These are phyloP conservation scores for Eucalyptus fibrosa DNA, from an alignment of 345 rosid genomes.

Conservation along the genomic window DNA sequence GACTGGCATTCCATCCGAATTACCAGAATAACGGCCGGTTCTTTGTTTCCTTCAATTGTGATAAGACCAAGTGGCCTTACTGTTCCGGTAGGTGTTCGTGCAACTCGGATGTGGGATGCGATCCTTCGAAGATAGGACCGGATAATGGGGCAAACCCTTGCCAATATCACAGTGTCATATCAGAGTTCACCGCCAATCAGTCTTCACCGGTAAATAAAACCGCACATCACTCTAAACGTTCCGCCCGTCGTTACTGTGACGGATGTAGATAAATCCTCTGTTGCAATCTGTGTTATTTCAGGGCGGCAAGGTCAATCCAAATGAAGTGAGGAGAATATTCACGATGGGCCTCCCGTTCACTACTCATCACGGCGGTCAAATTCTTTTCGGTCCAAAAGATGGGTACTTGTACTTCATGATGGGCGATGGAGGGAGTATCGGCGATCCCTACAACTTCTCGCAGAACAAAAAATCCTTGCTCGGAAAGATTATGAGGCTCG, in stretches of 20 bases:
- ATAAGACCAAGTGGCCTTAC: slow-evolving; percentile 47
- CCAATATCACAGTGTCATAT: slow-evolving; percentile 59
- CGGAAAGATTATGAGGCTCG: slow-evolving; percentile 87
- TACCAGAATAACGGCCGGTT: slow-evolving; percentile 57
- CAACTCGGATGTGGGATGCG: slow-evolving; percentile 70
- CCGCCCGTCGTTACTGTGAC: neutral
- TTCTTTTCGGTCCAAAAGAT: slow-evolving; percentile 81
- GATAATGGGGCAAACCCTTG: slow-evolving; percentile 70
- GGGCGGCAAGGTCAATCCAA: slow-evolving; percentile 54
- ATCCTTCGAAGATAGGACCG: slow-evolving; percentile 54
- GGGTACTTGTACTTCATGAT: slow-evolving; percentile 87
- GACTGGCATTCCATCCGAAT: slow-evolving; percentile 73
- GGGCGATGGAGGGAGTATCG: slow-evolving; percentile 69
- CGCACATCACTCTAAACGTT: neutral
- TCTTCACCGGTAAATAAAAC: slow-evolving; percentile 38
- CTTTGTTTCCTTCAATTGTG: slow-evolving; percentile 81
- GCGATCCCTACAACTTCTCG: slow-evolving; percentile 80
- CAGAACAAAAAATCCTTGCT: slow-evolving; percentile 93
- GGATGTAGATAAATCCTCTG: neutral
- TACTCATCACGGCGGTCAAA: slow-evolving; percentile 80
- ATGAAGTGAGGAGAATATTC: slow-evolving; percentile 81
- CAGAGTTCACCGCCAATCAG: slow-evolving; percentile 50
- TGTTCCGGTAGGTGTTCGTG: slow-evolving; percentile 78
- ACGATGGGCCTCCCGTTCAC: slow-evolving; percentile 90
- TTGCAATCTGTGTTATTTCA: slow-evolving; percentile 3